Base-by-base conservation (phyloP, 2,329 filamentous ascomycete species). In the Macrophomina tecta region DNA sequence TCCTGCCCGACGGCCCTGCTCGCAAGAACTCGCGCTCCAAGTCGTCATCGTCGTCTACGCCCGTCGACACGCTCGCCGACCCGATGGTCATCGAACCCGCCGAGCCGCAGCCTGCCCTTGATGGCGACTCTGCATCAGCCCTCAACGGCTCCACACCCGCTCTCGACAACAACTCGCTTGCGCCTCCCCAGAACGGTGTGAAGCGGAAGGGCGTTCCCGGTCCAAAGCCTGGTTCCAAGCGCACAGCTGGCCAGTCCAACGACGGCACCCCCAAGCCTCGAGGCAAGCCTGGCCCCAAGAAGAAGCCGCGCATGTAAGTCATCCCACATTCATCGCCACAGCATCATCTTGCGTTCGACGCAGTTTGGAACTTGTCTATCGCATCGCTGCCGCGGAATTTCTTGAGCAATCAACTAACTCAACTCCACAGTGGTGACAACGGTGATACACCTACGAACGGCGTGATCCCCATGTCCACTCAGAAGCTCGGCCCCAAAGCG, bases 401-500 rank as follows among this genome's bases (percentile, higher is more conserved):
- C n/a, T 42, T 34, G 14, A 40, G n/a, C 32, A 32, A 2, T 32
- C 28, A 55, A 51, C 62, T 68, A n/a, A 67, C 52, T 28, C 18
- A 3, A 23, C 36, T 5, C 14, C 28, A 28, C 68, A 77, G 75
- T 12, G 88, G 90, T 72, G 84, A 87, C 68, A 82, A 82, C 74
- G 81, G 82, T 72, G 75, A 79, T 69, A 75, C 28, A 11, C 46
- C 84, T 72, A 80, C 83, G 56, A 72, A 76, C 68, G 75, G 77
- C 69, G 73, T 75, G n/a, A 75, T 78, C 28, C 80, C 83, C 52
- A 83, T 63, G 9, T 53, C 65, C 2, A 60, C 85, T 61, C 92
- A 94, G 80, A 97, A 97, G 79, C 90, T 98, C 32, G 94, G 94
- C 3, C 95, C 95, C 72, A 98, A 97, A 80, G 94, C 94, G 62